Evolutionary conservation across 2,329 filamentous ascomycete genomes (phyloP), one percentile per base, ranked within the genome.

Genomic region (Graphilbum sp.): DNA sequence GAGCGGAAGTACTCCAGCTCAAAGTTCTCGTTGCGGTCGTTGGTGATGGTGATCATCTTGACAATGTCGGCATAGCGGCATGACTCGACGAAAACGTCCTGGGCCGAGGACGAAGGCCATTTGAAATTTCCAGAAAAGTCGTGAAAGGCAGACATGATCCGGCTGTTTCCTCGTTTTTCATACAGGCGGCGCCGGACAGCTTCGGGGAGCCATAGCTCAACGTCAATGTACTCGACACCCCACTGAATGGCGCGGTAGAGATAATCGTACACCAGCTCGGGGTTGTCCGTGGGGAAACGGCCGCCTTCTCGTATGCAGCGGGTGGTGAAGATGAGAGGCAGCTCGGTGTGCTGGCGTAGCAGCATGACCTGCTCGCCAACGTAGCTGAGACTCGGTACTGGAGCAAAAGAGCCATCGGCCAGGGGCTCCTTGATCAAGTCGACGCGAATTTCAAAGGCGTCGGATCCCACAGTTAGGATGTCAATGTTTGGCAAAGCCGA

Each of bases 101-200:
- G 72, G 1, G 83, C 83, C 46, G 80, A 69, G 7, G 69, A 59
- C 0, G 81, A 83, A 1, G 79, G 79, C 84, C 84, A 92, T 50
- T 78, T 82, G 65, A 88, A 88, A 1, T 66, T 77, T 2, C 83
- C 81, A 0, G 82, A 86, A 51, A 88, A 88, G 59, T 90, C 84
- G 54, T 92, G 85, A 50, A 88, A 90, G 12, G 85, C 84, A n/a
- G 83, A 88, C 63, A 92, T 86, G 56, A 93, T 85, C 46, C 78
- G 79, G 50, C 79, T 88, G 56, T 75, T 81, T 2, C 83, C 83
- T 46, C 79, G 78, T 38, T 72, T 67, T 47, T 79, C 71, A 38
- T 74, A 79, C 10, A 92, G 58, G 42, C 63, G 67, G 44, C 66
- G 66, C 44, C 84, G 67, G 40, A 92, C 82, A 7, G 72, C 63